Conservation (phyloP, 495 filamentous ascomycete genomes). For the Penicillium taxi region DNA sequence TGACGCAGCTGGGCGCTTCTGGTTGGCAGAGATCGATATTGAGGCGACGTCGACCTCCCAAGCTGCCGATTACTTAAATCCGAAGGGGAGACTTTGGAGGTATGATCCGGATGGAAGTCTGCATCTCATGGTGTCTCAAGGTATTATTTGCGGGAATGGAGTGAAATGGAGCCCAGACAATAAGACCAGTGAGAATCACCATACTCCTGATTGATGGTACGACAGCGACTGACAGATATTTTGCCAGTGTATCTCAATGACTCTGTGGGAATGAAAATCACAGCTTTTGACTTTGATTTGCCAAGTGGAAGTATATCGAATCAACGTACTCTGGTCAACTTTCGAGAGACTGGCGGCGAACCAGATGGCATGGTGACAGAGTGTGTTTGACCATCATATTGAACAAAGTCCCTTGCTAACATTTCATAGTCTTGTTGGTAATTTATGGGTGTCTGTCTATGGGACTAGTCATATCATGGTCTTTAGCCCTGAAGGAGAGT, state of each 20-base stretch:
- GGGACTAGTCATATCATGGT: constrained; percentile 11
- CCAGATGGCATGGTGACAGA: constrained; percentile 26
- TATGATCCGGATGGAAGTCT: constrained; percentile 26
- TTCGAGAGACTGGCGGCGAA: constrained; percentile 11
- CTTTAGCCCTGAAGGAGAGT: constrained; percentile 10
- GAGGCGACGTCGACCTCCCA: constrained; percentile 8
- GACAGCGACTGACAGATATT: background rate
- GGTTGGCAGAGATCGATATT: constrained; percentile 20
- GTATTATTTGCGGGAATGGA: constrained; percentile 25
- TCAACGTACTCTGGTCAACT: constrained; percentile 15
- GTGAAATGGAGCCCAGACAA: constrained; percentile 29
- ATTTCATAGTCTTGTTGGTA: constrained; percentile 7
- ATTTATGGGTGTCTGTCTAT: constrained; percentile 17
- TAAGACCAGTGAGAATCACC: constrained; percentile 15
- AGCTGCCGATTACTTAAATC: constrained; percentile 11
- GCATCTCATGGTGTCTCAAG: constrained; percentile 18
- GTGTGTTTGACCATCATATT: constrained; percentile 3
- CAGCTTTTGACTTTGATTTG: constrained; percentile 23
- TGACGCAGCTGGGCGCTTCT: constrained; percentile 20
- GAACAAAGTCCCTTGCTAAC: constrained; percentile 1
- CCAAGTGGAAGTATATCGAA: constrained; percentile 18
- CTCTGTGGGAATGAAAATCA: constrained; percentile 18
- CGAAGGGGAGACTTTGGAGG: constrained; percentile 22
- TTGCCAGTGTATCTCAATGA: constrained; percentile 22
- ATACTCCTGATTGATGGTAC: background rate